Conservation (phyloP, 371 early-diverging fungal genomes). For the Mortierella sp. region DNA sequence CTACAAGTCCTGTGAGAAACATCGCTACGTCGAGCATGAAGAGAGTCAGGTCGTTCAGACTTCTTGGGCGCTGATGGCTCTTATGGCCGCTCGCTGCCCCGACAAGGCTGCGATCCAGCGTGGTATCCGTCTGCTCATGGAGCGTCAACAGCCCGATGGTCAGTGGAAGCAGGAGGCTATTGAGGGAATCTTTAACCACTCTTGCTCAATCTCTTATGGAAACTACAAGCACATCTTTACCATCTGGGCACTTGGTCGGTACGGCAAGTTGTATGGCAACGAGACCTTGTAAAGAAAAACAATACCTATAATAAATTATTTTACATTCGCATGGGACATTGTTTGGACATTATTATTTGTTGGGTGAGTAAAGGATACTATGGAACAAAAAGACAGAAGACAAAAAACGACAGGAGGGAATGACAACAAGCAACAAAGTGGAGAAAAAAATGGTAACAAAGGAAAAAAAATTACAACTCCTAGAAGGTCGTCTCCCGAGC, state of each 20-base stretch:
- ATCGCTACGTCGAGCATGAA: slow-evolving; percentile 74
- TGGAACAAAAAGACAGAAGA: neutral
- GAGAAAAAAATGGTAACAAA: neutral
- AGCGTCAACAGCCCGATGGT: slow-evolving; percentile 89
- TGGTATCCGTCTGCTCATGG: slow-evolving; percentile 88
- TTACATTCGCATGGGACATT: neutral
- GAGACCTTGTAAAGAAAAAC: neutral
- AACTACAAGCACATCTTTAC: slow-evolving; percentile 75
- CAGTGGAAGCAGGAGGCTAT: slow-evolving; percentile 97
- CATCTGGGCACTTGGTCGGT: slow-evolving; percentile 96
- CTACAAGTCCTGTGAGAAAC: slow-evolving; percentile 88
- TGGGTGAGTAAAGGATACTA: neutral
- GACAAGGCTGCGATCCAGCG: slow-evolving; percentile 79
- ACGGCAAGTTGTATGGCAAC: slow-evolving; percentile 63
- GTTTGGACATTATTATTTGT: slow-evolving; percentile 10
- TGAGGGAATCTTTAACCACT: slow-evolving; percentile 98
- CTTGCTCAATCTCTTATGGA: slow-evolving; percentile 90
- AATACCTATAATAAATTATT: neutral
- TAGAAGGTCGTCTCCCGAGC: slow-evolving; percentile 3
- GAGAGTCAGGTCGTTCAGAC: slow-evolving; percentile 94
- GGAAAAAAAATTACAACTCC: slow-evolving; percentile 22
- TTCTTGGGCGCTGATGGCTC: slow-evolving; percentile 87
- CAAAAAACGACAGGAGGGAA: neutral
- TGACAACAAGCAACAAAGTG: neutral
- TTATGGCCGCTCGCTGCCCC: slow-evolving; percentile 93